Percentiles rank a stretch among this genome's conserved stretches.
Evolutionary conservation across 768 basidiomycete genomes (phyloP).

Genomic region (Rhodotorula diobovata): DNA sequence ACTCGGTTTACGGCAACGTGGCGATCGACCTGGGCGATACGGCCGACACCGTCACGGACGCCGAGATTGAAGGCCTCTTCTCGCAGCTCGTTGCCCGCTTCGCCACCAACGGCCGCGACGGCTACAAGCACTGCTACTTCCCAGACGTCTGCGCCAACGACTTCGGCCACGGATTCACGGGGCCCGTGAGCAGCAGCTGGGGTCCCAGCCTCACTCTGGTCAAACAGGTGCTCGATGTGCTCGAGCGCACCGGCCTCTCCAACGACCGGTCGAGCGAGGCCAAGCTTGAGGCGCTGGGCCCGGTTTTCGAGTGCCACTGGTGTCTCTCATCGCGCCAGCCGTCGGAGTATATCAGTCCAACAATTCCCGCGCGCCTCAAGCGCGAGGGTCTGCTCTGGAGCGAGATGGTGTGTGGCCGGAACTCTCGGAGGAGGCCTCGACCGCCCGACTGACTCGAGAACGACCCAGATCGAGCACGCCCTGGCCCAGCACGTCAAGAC

Average conservation of each 20-base stretch:
- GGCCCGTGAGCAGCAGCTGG: too few species aligned
- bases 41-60: not conserved
- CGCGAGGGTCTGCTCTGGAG: not conserved
- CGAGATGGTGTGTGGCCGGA: not conserved
- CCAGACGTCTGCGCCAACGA: too few species aligned
- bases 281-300: not conserved
- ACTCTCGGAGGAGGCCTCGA: too few species aligned
- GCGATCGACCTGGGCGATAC: not conserved
- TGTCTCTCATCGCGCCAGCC: not conserved
- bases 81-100: not conserved
- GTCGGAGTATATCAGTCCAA: too few species aligned
- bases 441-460: too few species aligned
- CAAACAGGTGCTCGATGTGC: not conserved
- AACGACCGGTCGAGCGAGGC: not conserved
- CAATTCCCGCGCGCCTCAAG: not conserved
- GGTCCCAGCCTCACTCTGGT: too few species aligned
- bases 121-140: not conserved
- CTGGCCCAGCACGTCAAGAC: fast-evolving
- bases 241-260: not conserved
- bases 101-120: too few species aligned
- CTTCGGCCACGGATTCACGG: too few species aligned
- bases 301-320: not conserved
- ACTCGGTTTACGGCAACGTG: not conserved
- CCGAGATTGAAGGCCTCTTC: not conserved
- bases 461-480: not conserved